These are phyloP conservation scores for Sextonia rubra DNA, from an alignment of 164 flowering plant species.

Conservation along the genomic window DNA sequence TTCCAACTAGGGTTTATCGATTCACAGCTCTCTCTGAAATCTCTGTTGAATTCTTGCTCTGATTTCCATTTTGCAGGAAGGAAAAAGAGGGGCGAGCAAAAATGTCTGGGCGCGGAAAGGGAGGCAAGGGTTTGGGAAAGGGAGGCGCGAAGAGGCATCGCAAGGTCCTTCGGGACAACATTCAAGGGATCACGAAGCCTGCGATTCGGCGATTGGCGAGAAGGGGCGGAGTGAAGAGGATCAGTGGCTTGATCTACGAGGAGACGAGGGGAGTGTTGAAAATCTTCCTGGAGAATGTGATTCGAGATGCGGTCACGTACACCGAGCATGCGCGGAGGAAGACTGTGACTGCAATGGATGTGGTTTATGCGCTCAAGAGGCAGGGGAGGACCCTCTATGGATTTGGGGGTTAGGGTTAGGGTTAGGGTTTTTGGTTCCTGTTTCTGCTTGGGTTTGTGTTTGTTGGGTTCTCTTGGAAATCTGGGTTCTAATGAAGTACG, in stretches of 20 bases:
- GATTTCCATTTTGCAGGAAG: background rate
- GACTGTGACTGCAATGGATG: slow-evolving; percentile 16
- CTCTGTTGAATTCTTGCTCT: background rate
- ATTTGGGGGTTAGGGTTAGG: slow-evolving; percentile 10
- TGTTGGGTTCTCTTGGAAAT: too few species aligned
- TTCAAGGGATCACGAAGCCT: slow-evolving; percentile 21
- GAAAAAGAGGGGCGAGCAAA: background rate
- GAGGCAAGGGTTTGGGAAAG: slow-evolving; percentile 18
- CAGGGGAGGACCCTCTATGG: slow-evolving; percentile 15
- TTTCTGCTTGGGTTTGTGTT: too few species aligned
- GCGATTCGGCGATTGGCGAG: slow-evolving; percentile 18
- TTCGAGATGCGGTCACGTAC: slow-evolving; percentile 19
- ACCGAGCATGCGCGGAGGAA: slow-evolving; percentile 15
- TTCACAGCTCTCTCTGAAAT: background rate
- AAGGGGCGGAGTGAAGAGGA: slow-evolving; percentile 15
- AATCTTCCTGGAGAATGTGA: slow-evolving; percentile 18
- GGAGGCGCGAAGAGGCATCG: slow-evolving; percentile 17
- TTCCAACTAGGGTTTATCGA: too few species aligned
- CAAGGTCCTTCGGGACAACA: slow-evolving; percentile 14
- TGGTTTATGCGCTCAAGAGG: slow-evolving; percentile 16
- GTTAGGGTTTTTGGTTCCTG: background rate
- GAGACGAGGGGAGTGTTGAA: slow-evolving; percentile 20
- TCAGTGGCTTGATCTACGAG: slow-evolving; percentile 19
- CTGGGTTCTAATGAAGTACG: too few species aligned
- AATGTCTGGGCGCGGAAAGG: slow-evolving; percentile 20